Evolutionary conservation across 2,329 filamentous ascomycete genomes (phyloP).

Genomic region (Epichloe elymi): DNA sequence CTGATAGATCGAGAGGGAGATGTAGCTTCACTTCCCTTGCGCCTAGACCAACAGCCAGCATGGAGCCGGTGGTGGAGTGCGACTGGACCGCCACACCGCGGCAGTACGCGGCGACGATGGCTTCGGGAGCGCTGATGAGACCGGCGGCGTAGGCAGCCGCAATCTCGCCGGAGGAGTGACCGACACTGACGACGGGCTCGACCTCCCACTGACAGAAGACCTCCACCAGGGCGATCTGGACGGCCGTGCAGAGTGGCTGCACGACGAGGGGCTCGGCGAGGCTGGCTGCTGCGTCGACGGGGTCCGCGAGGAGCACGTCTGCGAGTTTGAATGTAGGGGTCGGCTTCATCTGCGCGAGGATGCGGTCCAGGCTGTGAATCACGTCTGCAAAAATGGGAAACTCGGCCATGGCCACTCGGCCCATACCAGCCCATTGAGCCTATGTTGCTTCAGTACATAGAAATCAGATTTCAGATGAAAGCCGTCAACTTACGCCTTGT

Average conservation of each 20-base stretch:
- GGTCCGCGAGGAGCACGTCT: neutral
- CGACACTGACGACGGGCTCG: slow-evolving; percentile 22
- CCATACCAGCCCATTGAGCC: slow-evolving; percentile 11
- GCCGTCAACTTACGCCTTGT: neutral
- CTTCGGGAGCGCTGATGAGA: slow-evolving; percentile 5
- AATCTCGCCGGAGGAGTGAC: slow-evolving; percentile 22
- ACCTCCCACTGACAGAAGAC: slow-evolving; percentile 19
- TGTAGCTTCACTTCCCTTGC: slow-evolving; percentile 2
- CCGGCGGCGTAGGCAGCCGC: slow-evolving; percentile 16
- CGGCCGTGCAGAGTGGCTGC: slow-evolving; percentile 18
- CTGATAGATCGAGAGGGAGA: slow-evolving; percentile 5
- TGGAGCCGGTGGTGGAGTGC: slow-evolving; percentile 7
- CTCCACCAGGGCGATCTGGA: slow-evolving; percentile 24
- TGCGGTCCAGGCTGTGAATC: slow-evolving; percentile 1
- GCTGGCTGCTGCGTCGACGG: neutral
- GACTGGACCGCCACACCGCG: slow-evolving; percentile 7
- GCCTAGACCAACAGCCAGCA: slow-evolving; percentile 12
- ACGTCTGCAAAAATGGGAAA: neutral
- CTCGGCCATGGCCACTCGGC: slow-evolving; percentile 7
- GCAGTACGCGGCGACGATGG: slow-evolving; percentile 10
- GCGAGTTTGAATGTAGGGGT: neutral
- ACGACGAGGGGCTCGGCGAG: slow-evolving; percentile 9
- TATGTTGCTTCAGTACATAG: too few relatives aligned
- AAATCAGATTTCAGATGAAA: too few relatives aligned
- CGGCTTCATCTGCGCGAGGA: neutral